Base-by-base conservation (phyloP, 2,329 filamentous ascomycete genomes). In the Phialocephala subalpina region DNA sequence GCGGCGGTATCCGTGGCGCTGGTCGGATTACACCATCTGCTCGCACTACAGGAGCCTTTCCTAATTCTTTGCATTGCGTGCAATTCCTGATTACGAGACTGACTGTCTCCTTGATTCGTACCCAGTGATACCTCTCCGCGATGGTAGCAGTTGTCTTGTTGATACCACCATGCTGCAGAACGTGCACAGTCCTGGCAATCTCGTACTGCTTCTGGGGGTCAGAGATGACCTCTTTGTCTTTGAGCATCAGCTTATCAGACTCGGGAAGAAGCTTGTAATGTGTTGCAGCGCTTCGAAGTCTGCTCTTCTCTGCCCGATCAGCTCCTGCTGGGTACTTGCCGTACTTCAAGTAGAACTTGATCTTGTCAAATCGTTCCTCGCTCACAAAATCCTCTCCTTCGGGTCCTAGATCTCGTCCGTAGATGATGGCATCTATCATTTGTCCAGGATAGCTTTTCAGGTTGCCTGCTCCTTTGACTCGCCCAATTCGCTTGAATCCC, bases 321-420 rank as follows among this genome's bases (percentile, higher is more conserved):
- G 95, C 94, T 69, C 94, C 95, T 74, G 91, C 90, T 66, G 96
- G 96, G 79, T 99, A 98, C 79, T 94, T 93, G 76, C 91, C 91
- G 78, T 94, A 93, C 81, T 97, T 97, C 76, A 98, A 89, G 80
- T 98, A 98, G 83, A 92, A 98, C 76, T 94, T 92, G 78, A 98
- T 98, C 84, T 97, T 97, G 84, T 97, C 95, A 83, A 98, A 98
- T 73, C 96, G 92, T 82, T 97, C 94, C 83, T 97, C 94, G 79
- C 91, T 94, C 74, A 95, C 91, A 77, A 92, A 90, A 78, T 96
- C 92, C 77, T 96, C 93, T 73, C 86, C 87, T 74, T 93, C 90
- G 42, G 82, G 73, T 12, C 73, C 75, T 4, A 78, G 70, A 38
- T 90, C 88, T 62, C 87, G 84, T 38, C 90, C 90, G 73, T 86